Base-by-base conservation (phyloP, 192 early-diverging fungal genomes). In the Coemansia erecta region DNA sequence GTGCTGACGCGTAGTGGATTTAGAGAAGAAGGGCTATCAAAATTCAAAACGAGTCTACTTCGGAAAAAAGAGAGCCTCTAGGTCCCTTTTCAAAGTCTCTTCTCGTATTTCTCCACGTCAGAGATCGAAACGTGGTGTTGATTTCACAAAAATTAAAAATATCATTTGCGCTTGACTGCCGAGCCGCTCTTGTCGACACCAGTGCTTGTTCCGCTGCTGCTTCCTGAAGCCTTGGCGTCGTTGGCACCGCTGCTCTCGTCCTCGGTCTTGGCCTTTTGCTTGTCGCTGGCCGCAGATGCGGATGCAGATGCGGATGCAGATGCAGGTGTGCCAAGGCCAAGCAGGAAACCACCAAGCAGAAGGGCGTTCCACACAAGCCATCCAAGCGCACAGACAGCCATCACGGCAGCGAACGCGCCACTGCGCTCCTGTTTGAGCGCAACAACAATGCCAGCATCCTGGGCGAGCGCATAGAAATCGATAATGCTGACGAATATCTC, bases 341-440 rank as follows among this genome's bases (percentile, higher is more conserved):
- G 13, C 8, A 56, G 14, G 46, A 70, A 63, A 46, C 67, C 55
- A 33, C 55, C 35, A 21, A 76, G 31, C 15, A 56, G 19, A 1
- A 66, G 31, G 40, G 62, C 11, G 44, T 76, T 76, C 73, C 73
- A 76, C n/a, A 31, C 41, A 23, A 76, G 43, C 73, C 73, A 76
- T 37, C 60, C 55, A n/a, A 76, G 33, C 15, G 62, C 73, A 24
- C 47, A 52, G 13, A 45, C 47, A 0, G 56, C 67, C 73, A 76
- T 76, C 5, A 54, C 55, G 13, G 57, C 45, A 0, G 62, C 73
- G 58, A 70, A 58, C 1, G 73, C 73, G 18, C 73, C 73, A 21
- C 56, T 51, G 8, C 52, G 44, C 52, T 76, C 73, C 26, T 66
- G 53, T 15, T 63, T 67, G 6, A 76, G 41, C 10, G 73, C 73